Evolutionary conservation across 2,329 filamentous ascomycete species (phyloP).

Genomic region (Triangularia setosa): DNA sequence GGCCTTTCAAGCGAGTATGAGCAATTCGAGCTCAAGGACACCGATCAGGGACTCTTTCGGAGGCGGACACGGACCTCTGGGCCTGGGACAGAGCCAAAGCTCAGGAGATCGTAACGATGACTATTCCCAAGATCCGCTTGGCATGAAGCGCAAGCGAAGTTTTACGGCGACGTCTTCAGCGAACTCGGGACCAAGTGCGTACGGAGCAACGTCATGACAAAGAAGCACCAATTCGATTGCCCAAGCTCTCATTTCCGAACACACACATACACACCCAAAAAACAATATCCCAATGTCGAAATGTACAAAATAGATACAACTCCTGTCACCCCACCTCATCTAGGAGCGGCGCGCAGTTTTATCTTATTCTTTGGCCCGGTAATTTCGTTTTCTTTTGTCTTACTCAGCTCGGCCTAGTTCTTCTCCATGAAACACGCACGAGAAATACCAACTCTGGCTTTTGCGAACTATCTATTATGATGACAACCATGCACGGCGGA

Average conservation of each 20-base stretch:
- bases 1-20: constrained; percentile 42
- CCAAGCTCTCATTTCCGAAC: neutral
- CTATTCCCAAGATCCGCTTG: constrained; percentile 28
- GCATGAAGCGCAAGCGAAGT: constrained; percentile 39
- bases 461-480: neutral
- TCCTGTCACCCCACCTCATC: neutral
- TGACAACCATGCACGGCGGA: neutral
- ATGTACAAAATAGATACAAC: neutral
- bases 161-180: constrained; percentile 29
- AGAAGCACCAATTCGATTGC: neutral
- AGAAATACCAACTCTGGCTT: neutral
- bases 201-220: constrained; percentile 21
- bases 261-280: neutral
- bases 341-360: neutral
- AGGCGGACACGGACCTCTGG: constrained; percentile 32
- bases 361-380: neutral
- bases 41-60: constrained; percentile 45
- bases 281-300: neutral
- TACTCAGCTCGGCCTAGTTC: neutral
- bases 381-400: neutral
- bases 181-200: constrained; percentile 17
- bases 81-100: constrained; percentile 22
- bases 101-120: constrained; percentile 27
- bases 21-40: constrained; percentile 36
- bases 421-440: neutral